Base-by-base conservation (phyloP, 306 rosid genomes). In the Cucurbita moschata region DNA sequence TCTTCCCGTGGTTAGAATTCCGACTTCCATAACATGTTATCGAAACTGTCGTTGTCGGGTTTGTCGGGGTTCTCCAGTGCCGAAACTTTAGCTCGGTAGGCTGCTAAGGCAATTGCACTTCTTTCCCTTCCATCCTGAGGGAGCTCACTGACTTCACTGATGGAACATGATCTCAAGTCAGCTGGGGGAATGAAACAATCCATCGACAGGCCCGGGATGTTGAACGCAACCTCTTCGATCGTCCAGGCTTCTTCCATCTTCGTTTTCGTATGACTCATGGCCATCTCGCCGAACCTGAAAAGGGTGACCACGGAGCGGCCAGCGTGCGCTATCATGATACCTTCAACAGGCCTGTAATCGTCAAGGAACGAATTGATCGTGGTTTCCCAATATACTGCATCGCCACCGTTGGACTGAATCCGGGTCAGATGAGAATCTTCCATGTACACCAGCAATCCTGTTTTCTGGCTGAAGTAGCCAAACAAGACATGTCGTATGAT, bases 171-270 rank as follows among this genome's bases (percentile, higher is more conserved):
- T 72, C 86, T 88, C 83, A 95, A 75, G 77, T 95, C 99, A 30
- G 97, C 96, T 8, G 99, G 99, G 78, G 99, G 99, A 50, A 95
- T 95, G 86, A 95, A 95, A 83, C 99, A 95, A 76, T 95, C 99
- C 47, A 88, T 26, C 1, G 99, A 95, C 40, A 95, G 86, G 11
- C 99, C 99, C 0, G 96, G 92, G 55, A 95, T 85, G 60, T 95
- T 95, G 84, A 95, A 95, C 0, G 97, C 99, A 39, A 91, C 99
- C 88, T 95, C 99, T 75, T 95, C 97, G 1, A 95, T 95, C 15
- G 97, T 89, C 99, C 99, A 95, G 23, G 96, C 97, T 83, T 95
- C 97, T 85, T 95, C 99, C 99, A 95, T 95, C 83, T 53, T 95
- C 8, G 99, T 95, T 83, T 95, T 95, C 58, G 90, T 85, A 69